Conservation (phyloP, 768 basidiomycete species). For the Rhizopogon vesiculosus region DNA sequence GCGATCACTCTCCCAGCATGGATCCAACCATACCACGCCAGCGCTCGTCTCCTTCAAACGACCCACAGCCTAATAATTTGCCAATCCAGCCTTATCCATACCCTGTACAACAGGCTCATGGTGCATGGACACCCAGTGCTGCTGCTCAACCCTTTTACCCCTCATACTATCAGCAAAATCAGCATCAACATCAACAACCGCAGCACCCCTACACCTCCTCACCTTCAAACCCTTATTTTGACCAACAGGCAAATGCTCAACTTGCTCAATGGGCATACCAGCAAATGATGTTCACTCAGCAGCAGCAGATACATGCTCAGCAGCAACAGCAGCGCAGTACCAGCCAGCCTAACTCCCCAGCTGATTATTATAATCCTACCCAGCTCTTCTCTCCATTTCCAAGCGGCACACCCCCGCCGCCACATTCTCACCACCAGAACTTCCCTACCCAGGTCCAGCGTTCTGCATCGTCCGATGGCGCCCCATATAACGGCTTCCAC, state of each 20-base stretch:
- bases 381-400: conserved; percentile 66
- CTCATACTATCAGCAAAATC: conserved; percentile 64
- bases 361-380: conserved; percentile 57
- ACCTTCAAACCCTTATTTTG: conserved; percentile 60
- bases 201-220: conserved; percentile 40
- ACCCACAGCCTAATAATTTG: conserved; percentile 32
- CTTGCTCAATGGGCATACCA: conserved; percentile 88
- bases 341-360: conserved; percentile 31
- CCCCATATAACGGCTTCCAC: conserved; percentile 58
- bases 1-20: conserved; percentile 50
- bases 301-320: conserved; percentile 44
- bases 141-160: conserved; percentile 72
- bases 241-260: conserved; percentile 70
- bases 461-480: conserved; percentile 26
- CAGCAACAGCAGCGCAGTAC: conserved; percentile 16
- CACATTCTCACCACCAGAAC: conserved; percentile 11
- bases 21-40: conserved; percentile 45
- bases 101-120: conserved; percentile 67
- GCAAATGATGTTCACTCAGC: conserved; percentile 83
- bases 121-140: conserved; percentile 65
- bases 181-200: conserved; percentile 45
- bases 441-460: conserved; percentile 35
- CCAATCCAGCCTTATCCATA: conserved; percentile 51
- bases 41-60: conserved; percentile 58
- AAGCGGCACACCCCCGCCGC: conserved; percentile 63